Base-by-base conservation (phyloP, 139 green algal genomes). In the Microglena sp. region DNA sequence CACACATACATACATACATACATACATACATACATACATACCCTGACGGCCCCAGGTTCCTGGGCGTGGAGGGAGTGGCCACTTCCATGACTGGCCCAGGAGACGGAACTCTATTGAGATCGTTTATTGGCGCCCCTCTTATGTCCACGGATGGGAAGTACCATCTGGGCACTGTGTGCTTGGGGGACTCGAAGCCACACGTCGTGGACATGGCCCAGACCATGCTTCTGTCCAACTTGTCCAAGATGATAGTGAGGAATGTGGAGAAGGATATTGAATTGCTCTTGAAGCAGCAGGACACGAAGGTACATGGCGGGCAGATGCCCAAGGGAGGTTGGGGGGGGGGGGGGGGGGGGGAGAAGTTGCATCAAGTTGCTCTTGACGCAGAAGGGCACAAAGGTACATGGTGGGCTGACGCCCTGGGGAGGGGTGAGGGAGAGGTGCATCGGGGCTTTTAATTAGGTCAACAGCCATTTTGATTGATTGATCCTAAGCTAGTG, bases 91-190 rank as follows among this genome's bases (percentile, higher is more conserved):
- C 1, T 22, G 86, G 21, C 90, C 91, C 60, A 45, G 66, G 18
- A 58, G 71, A 44, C 89, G 91, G 55, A 70, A 76, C 0, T 46
- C 62, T 43, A 63, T 68, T 11, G 46, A 50, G 79, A 0, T 92
- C 90, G 77, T 95, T 93, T 67, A 82, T 76, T 15, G 85, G 87
- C 35, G 79, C 78, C 0, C 86, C 88, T 1, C 68, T 93, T 7
- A 67, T 92, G 0, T 83, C 77, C 0, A 77, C 73, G 21, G 82
- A 82, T 15, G 80, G 82, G 29, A 70, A n/a, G n/a, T n/a, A 85
- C 24, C 72, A 82, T 18, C 74, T 92, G 31, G 87, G 87, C 31
- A 72, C 72, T 11, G 30, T 75, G 58, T 72, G 71, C 45, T 74
- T 91, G 35, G 82, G 84, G 6, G 88, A 95, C 73, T 68, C 6